Base-by-base conservation (phyloP, 2,329 filamentous ascomycete species). In the Colletotrichum trifolii region DNA sequence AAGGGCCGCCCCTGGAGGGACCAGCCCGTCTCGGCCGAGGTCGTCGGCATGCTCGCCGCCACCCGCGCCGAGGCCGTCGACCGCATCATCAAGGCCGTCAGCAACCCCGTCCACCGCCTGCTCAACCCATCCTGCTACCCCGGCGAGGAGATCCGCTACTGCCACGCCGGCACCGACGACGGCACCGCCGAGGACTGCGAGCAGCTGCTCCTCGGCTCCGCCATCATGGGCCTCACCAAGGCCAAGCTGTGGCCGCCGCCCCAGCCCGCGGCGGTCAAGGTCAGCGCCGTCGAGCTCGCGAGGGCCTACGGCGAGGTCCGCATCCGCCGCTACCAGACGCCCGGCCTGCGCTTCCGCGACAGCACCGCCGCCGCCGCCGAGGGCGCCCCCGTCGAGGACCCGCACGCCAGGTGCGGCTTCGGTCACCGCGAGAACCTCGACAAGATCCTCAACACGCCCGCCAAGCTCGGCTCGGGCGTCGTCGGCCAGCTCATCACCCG, bases 191-290 rank as follows among this genome's bases (percentile, higher is more conserved):
- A 65, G 50, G 62, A 65, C 57, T 65, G 62, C 57, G 62, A 65
- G 52, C 62, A 65, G 57, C 62, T 65, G 3, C 62, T 65, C 2
- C 62, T 65, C 50, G 62, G 62, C 8, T 65, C 62, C n/a, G 62
- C 62, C 52, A 65, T 65, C n/a, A 65, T 65, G 62, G 62, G 62
- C 35, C 25, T 65, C 39, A 65, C 62, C 39, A 65, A 65, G 50
- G 50, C 50, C 25, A 46, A 50, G 45, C 62, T 65, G 12, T 65
- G 62, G 62, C 62, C 62, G 3, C 42, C 62, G 1, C 62, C 62
- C 4, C 57, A 65, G 57, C 62, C 62, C 35, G 39, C 62, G 4
- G 49, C 46, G 50, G 47, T 65, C 52, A 65, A 65, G 62, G 62
- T 65, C 43, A 65, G 62, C 57, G 57, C 62, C 46, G 45, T 65